Conservation (phyloP, 306 rosid genomes). For the Quercus suber region DNA sequence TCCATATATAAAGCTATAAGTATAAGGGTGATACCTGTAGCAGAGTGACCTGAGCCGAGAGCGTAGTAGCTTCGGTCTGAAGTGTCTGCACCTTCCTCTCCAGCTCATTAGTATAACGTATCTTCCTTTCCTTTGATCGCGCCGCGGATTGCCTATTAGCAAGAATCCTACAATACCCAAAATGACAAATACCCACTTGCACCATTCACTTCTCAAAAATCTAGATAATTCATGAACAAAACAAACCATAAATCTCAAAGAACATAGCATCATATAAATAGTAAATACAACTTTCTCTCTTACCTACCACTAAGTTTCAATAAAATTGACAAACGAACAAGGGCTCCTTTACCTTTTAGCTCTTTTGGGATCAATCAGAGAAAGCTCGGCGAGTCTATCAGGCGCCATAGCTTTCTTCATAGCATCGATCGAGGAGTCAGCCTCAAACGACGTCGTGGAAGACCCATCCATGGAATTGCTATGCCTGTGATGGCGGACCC, state of each 20-base stretch:
- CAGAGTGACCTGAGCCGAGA: slow-evolving; percentile 85
- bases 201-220: not conserved
- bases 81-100: slow-evolving; percentile 97
- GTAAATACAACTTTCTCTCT: too few relatives aligned
- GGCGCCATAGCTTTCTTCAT: slow-evolving; percentile 77
- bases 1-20: slow-evolving; percentile 15
- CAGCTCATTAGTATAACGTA: slow-evolving; percentile 78
- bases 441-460: slow-evolving; percentile 56
- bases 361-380: slow-evolving; percentile 89
- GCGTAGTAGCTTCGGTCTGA: slow-evolving; percentile 95
- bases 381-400: slow-evolving; percentile 91
- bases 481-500: slow-evolving; percentile 57
- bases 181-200: slow-evolving; percentile 9
- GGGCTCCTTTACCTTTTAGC: slow-evolving; percentile 62
- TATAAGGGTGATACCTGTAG: slow-evolving; percentile 63
- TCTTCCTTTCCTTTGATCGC: slow-evolving; percentile 93
- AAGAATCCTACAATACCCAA: slow-evolving; percentile 57
- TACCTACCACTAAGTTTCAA: too few relatives aligned
- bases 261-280: not conserved
- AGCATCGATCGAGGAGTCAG: slow-evolving; percentile 45
- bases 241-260: not conserved
- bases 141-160: slow-evolving; percentile 98
- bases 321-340: too few relatives aligned
- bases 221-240: not conserved
- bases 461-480: slow-evolving; percentile 88